phyloP scores from a whole-genome alignment of 345 rosid genomes.

The Litchi chinensis region DNA sequence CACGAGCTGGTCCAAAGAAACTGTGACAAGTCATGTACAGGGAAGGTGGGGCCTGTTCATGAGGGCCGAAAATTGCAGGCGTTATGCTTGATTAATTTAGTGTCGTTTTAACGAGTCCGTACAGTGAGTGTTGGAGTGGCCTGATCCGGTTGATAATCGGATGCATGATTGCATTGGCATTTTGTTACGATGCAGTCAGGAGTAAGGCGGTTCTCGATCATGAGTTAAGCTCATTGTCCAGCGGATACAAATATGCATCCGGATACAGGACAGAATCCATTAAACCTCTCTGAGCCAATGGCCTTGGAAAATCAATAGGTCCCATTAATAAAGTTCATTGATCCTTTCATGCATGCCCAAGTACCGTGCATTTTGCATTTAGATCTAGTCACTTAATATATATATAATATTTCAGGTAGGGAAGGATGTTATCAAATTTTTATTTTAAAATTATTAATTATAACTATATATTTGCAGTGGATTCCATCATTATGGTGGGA shows the following conservation, averaged over 20 bases:
- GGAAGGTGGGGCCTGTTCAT: conserved; percentile 17
- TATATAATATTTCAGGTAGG: too few species aligned
- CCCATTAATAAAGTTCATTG: background rate
- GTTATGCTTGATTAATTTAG: too few species aligned
- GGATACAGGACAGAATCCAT: background rate
- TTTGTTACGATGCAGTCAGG: background rate
- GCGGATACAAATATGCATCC: background rate
- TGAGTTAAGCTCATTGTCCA: background rate
- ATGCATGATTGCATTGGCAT: background rate
- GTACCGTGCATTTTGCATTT: too few species aligned
- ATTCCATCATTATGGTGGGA: too few species aligned
- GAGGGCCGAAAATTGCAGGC: conserved; percentile 25
- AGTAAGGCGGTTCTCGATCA: background rate
- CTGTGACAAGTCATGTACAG: conserved; percentile 37
- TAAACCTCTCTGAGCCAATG: background rate
- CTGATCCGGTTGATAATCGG: conserved; percentile 14
- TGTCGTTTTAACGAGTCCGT: conserved; percentile 22
- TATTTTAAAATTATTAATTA: too few species aligned
- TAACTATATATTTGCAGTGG: too few species aligned
- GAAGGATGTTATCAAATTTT: too few species aligned
- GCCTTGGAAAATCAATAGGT: background rate
- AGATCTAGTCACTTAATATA: too few species aligned
- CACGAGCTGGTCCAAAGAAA: conserved; percentile 47
- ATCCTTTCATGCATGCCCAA: too few species aligned
- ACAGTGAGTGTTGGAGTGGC: conserved; percentile 39